Percentiles rank a stretch among this genome's conserved stretches.
Evolutionary conservation across 2,329 filamentous ascomycete species (phyloP).

Genomic region (Fusarium sp.): DNA sequence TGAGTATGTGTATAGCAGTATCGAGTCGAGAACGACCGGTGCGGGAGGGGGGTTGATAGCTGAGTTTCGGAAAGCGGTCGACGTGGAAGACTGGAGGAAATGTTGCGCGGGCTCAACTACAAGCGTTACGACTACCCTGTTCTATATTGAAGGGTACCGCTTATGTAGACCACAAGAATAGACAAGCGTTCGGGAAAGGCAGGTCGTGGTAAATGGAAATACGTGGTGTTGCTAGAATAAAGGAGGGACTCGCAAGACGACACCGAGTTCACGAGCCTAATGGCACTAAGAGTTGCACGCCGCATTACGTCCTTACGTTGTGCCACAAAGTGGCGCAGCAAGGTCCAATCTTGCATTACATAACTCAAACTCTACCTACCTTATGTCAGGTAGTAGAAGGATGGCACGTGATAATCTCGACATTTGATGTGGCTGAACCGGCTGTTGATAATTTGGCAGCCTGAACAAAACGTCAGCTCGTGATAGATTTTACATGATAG

Average conservation of each 20-base stretch:
- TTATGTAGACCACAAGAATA: constrained; percentile 10
- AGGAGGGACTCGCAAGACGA: constrained; percentile 51
- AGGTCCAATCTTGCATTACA: constrained; percentile 17
- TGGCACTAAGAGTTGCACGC: constrained; percentile 47
- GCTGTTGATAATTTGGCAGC: constrained; percentile 38
- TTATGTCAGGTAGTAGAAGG: not conserved
- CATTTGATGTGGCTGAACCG: constrained; percentile 34
- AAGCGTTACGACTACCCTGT: constrained; percentile 3
- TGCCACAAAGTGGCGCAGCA: constrained; percentile 47
- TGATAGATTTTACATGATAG: constrained; percentile 27
- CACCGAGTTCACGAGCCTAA: constrained; percentile 52
- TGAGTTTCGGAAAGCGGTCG: constrained; percentile 41
- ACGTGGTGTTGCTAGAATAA: constrained; percentile 48
- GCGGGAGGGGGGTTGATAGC: constrained; percentile 30
- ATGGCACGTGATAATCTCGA: constrained; percentile 34
- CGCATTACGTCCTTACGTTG: constrained; percentile 35
- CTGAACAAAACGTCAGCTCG: constrained; percentile 43
- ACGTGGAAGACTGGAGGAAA: constrained; percentile 30
- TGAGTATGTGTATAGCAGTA: constrained; percentile 8
- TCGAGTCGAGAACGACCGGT: constrained; percentile 21
- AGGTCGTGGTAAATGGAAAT: constrained; percentile 38
- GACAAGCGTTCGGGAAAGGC: constrained; percentile 14
- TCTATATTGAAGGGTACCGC: not conserved
- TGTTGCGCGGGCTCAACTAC: constrained; percentile 25
- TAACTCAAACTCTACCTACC: not conserved